These are phyloP conservation scores for Mycosphaerella arachidis DNA, from an alignment of 2,329 filamentous ascomycete species.

Conservation along the genomic window DNA sequence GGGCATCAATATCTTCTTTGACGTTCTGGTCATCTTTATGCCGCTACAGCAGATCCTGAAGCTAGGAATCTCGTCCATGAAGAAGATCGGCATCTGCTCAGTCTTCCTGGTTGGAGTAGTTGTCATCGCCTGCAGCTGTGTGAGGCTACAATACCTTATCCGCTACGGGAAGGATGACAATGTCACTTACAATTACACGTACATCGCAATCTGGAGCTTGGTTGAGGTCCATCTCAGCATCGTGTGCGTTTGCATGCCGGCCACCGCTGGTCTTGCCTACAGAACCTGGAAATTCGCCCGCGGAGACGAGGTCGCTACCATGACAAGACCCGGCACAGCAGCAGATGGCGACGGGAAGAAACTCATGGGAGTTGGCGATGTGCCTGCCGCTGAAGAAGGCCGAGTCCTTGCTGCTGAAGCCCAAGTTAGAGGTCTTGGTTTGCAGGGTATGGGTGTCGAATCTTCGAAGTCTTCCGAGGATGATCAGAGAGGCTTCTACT, in stretches of 20 bases:
- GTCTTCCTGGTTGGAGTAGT: constrained; percentile 14
- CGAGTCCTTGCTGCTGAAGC: neutral
- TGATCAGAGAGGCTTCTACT: neutral
- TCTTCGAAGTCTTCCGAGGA: neutral
- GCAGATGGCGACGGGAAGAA: neutral
- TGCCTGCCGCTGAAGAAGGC: neutral
- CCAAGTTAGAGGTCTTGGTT: neutral
- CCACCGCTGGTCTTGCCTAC: constrained; percentile 7
- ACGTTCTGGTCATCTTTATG: constrained; percentile 5
- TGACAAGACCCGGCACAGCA: neutral
- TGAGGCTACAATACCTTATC: constrained; percentile 10
- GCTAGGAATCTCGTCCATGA: neutral
- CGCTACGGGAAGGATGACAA: constrained; percentile 5
- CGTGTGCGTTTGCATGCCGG: constrained; percentile 17
- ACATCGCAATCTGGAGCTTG: constrained; percentile 13
- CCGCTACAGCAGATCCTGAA: constrained; percentile 16
- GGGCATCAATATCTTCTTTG: constrained; percentile 5
- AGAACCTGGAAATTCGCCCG: neutral
- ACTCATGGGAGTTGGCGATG: neutral
- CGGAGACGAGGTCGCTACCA: neutral
- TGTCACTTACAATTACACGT: constrained; percentile 12
- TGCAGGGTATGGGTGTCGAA: neutral
- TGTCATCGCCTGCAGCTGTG: constrained; percentile 13
- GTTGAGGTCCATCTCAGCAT: constrained; percentile 17
- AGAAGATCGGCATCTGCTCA: constrained; percentile 2